Evolutionary conservation across 306 rosid genomes (phyloP), one percentile per base, ranked within the genome.

Genomic region (Prunus mira): DNA sequence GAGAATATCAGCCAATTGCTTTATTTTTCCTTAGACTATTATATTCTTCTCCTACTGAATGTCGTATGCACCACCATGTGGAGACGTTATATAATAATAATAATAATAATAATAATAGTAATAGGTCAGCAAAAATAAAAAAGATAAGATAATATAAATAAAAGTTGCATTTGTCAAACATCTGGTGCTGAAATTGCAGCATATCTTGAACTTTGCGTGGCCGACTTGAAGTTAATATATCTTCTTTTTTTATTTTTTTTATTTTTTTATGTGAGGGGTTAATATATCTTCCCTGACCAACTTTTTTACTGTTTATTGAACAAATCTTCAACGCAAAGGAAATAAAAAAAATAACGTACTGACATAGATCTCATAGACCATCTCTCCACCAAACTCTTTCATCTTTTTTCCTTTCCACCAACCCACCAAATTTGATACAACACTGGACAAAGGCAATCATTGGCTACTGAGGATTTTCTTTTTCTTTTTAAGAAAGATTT

Each of bases 261-360:
- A 24, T 24, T 24, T 24, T 24, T 49, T 49, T 12, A 49, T 12
- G 17, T 12, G 1, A 49, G 57, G 55, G 34, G 55, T 74, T 60
- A 46, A 47, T 5, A 2, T 19, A 20, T 20, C 58, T 69, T 28
- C 15, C 50, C 41, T 55, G 50, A 54, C 83, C 72, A 73, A 77
- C 75, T 49, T 63, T 49, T 63, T 54, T 19, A 19, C 62, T 62
- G 32, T 54, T 60, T 62, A 41, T 34, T 45, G 67, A 61, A 38
- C 80, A 67, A 41, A 74, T 72, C 84, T 84, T 87, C 70, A 75
- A 87, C 75, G 7, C 77, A 49, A 82, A 82, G 85, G 72, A 6
- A 25, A 12, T 72, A 52, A 15, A 2, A n/a, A 18, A 5, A n/a
- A n/a, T 9, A 55, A 19, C 24, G 2, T 18, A n/a, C 6, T 24